These are phyloP conservation scores for Gaultheria prostrata DNA, from an alignment of 148 eudicot genomes.

Conservation along the genomic window DNA sequence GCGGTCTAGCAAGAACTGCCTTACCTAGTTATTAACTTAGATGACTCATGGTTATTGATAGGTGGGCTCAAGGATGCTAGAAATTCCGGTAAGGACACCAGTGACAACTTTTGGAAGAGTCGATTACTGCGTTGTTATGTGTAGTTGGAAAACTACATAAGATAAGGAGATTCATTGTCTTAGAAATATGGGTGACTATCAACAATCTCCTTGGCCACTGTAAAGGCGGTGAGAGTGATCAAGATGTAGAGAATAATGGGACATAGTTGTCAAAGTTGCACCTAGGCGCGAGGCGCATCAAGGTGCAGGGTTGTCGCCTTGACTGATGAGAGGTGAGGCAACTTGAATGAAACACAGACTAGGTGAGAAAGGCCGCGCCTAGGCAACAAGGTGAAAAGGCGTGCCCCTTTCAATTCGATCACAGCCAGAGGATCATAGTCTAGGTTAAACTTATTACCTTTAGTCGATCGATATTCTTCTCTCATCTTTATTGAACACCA, in stretches of 20 bases:
- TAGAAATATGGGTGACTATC: conserved; percentile 39
- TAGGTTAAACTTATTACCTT: too few relatives aligned
- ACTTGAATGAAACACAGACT: too few relatives aligned
- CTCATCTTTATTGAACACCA: too few relatives aligned
- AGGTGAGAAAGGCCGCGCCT: too few relatives aligned
- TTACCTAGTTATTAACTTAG: conserved; percentile 67
- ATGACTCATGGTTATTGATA: conserved; percentile 54
- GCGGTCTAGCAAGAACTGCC: conserved; percentile 72
- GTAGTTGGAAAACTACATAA: conserved; percentile 62
- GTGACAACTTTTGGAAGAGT: conserved; percentile 57
- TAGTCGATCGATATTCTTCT: too few relatives aligned
- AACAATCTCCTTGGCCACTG: conserved; percentile 51
- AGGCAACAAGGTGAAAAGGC: too few relatives aligned
- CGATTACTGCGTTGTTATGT: conserved; percentile 44
- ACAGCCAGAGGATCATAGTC: too few relatives aligned
- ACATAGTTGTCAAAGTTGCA: too few relatives aligned
- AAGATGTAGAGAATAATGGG: background rate
- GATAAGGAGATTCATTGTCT: conserved; percentile 36
- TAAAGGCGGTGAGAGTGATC: conserved; percentile 30
- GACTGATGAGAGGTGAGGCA: too few relatives aligned
- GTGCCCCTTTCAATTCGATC: too few relatives aligned
- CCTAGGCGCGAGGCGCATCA: too few relatives aligned
- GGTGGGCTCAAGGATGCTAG: conserved; percentile 79
- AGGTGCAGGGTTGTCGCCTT: too few relatives aligned
- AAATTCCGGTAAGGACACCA: conserved; percentile 35